These are phyloP conservation scores for Taphrina flavorubra DNA, from an alignment of 1,139 yeast species.

Conservation along the genomic window DNA sequence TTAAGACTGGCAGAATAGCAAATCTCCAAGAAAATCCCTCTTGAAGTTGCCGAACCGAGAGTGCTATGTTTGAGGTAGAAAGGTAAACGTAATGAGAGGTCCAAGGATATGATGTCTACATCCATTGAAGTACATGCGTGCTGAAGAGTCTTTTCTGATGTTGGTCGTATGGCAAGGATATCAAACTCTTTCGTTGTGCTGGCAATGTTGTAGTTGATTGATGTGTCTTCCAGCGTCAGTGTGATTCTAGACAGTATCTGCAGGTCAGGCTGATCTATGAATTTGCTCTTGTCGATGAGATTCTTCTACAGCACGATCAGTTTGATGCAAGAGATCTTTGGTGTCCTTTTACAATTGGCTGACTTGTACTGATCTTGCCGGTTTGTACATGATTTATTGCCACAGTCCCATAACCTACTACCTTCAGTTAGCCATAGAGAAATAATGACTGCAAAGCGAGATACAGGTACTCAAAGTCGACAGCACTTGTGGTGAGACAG, in stretches of 20 bases:
- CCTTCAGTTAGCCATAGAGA: background rate
- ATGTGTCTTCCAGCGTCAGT: slow-evolving; percentile 32
- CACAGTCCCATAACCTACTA: slow-evolving; percentile 29
- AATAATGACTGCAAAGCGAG: background rate
- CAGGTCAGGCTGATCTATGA: background rate
- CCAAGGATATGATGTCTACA: slow-evolving; percentile 78
- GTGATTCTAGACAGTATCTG: slow-evolving; percentile 22
- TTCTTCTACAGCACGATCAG: background rate
- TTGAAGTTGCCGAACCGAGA: slow-evolving; percentile 77
- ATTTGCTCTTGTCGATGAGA: background rate
- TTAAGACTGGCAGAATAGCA: slow-evolving; percentile 65
- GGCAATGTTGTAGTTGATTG: slow-evolving; percentile 26
- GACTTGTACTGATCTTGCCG: slow-evolving; percentile 24
- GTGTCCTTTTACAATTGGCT: slow-evolving; percentile 5
- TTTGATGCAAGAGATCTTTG: background rate
- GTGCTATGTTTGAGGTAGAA: slow-evolving; percentile 82
- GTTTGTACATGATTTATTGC: slow-evolving; percentile 31
- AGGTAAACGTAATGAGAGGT: slow-evolving; percentile 69
- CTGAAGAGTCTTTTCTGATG: slow-evolving; percentile 77
- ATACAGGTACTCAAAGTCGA: slow-evolving; percentile 19
- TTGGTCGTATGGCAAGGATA: slow-evolving; percentile 79
- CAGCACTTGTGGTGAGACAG: slow-evolving; percentile 6
- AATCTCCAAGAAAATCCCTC: slow-evolving; percentile 83
- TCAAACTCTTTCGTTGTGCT: slow-evolving; percentile 59
- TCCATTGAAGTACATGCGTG: slow-evolving; percentile 74